These are phyloP conservation scores for Aspergillus pseudotamarii DNA, from an alignment of 2,329 filamentous ascomycete species.

Conservation along the genomic window DNA sequence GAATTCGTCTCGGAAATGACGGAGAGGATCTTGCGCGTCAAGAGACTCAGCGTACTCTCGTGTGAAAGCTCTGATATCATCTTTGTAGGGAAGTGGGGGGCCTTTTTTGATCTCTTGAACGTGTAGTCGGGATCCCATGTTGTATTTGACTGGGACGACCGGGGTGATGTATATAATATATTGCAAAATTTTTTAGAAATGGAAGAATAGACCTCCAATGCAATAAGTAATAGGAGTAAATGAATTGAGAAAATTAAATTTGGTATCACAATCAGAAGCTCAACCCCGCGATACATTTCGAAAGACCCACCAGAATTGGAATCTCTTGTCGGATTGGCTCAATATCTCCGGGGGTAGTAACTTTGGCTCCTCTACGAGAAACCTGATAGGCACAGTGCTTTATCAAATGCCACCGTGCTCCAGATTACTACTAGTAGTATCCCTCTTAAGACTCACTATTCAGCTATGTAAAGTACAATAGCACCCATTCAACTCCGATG, in stretches of 20 bases:
- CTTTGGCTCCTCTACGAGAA: background rate
- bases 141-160: background rate
- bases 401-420: background rate
- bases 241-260: background rate
- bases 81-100: slow-evolving; percentile 32
- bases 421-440: too few species aligned
- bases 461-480: too few species aligned
- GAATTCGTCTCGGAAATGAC: slow-evolving; percentile 69
- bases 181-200: background rate
- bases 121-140: slow-evolving; percentile 21
- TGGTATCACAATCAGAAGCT: background rate
- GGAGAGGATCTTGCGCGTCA: slow-evolving; percentile 64
- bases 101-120: slow-evolving; percentile 30
- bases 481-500: too few species aligned
- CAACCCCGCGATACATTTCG: background rate
- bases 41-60: slow-evolving; percentile 51
- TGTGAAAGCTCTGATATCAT: slow-evolving; percentile 38
- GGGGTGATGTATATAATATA: background rate
- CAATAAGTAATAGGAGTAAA: background rate
- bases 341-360: background rate
- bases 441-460: too few species aligned
- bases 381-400: background rate
- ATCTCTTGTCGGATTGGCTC: background rate
- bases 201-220: background rate
- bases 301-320: background rate